A percentile compares a stretch with the other conserved stretches of the same genome.
phyloP scores from a whole-genome alignment of 345 rosid genomes.

The Salix suchowensis region DNA sequence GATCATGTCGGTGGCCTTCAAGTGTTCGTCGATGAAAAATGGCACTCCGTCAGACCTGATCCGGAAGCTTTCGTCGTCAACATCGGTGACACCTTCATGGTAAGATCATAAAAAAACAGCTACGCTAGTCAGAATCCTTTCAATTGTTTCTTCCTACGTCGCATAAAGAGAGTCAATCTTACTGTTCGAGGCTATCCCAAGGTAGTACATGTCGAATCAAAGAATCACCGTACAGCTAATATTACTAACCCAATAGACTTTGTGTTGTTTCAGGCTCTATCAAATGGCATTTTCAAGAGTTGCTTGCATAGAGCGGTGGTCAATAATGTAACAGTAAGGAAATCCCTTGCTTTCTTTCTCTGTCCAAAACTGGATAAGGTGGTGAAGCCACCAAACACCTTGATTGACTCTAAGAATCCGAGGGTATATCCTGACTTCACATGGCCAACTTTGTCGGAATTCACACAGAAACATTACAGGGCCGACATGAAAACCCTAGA shows the following conservation, averaged over 20 bases:
- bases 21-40: conserved; percentile 70
- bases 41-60: conserved; percentile 68
- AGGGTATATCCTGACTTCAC: conserved; percentile 80
- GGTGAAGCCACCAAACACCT: conserved; percentile 65
- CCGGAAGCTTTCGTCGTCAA: conserved; percentile 81
- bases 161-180: neutral
- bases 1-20: conserved; percentile 87
- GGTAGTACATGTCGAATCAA: neutral
- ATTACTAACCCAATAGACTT: neutral
- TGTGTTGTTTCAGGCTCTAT: conserved; percentile 60
- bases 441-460: conserved; percentile 65
- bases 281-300: conserved; percentile 83
- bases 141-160: neutral
- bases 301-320: conserved; percentile 96
- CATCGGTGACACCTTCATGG: conserved; percentile 98
- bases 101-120: conserved; percentile 18
- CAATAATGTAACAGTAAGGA: conserved; percentile 60
- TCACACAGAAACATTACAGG: conserved; percentile 79
- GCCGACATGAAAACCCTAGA: conserved; percentile 83
- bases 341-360: conserved; percentile 88
- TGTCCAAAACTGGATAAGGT: conserved; percentile 77
- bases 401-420: conserved; percentile 47
- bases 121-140: neutral
- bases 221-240: neutral
- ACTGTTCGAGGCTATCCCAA: neutral